Evolutionary conservation across 1,284 basidiomycete genomes (phyloP).

Genomic region (Baeospora myosura): DNA sequence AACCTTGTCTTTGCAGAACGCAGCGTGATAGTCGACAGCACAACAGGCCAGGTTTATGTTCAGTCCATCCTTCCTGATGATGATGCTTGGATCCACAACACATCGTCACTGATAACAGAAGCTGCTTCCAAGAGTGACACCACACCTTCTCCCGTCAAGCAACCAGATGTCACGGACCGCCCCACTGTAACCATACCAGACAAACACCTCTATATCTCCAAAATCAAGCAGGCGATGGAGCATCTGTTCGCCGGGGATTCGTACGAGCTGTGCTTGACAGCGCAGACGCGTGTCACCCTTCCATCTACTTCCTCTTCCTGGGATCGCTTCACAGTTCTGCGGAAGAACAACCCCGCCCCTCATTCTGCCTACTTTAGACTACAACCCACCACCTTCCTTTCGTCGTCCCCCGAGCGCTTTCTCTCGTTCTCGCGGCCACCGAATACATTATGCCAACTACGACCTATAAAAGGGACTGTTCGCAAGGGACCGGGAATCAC

Average conservation of each 20-base stretch:
- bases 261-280: slow-evolving; percentile 95
- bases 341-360: slow-evolving; percentile 82
- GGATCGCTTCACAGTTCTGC: slow-evolving; percentile 67
- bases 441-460: slow-evolving; percentile 66
- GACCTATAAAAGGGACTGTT: slow-evolving; percentile 93
- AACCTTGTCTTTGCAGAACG: slow-evolving; percentile 71
- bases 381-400: slow-evolving; percentile 58
- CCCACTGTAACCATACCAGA: slow-evolving; percentile 41
- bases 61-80: slow-evolving; percentile 62
- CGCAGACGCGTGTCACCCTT: slow-evolving; percentile 52
- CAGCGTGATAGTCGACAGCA: slow-evolving; percentile 60
- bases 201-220: slow-evolving; percentile 57
- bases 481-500: slow-evolving; percentile 59
- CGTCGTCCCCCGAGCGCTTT: slow-evolving; percentile 91
- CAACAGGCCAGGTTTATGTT: slow-evolving; percentile 41
- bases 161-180: slow-evolving; percentile 10
- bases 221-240: slow-evolving; percentile 71
- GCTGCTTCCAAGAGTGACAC: slow-evolving; percentile 17
- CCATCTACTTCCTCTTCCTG: slow-evolving; percentile 51
- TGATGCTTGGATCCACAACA: slow-evolving; percentile 47
- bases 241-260: slow-evolving; percentile 82
- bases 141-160: slow-evolving; percentile 11
- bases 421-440: slow-evolving; percentile 75
- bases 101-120: slow-evolving; percentile 20
- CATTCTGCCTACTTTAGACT: slow-evolving; percentile 81